phyloP scores from a whole-genome alignment of 306 rosid species.

The Hippophae rhamnoides region DNA sequence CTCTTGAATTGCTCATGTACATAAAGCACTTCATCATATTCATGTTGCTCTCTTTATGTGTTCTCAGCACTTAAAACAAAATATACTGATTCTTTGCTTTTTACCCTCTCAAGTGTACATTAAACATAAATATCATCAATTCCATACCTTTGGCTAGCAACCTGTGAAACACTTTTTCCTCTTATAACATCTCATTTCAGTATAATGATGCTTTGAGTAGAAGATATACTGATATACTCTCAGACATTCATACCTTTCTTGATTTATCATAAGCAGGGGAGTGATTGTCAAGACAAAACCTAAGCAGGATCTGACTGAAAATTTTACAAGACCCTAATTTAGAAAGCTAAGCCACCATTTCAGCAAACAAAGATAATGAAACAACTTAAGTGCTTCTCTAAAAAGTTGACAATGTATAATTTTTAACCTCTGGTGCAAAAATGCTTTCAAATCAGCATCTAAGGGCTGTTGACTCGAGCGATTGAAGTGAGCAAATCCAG shows the following conservation, averaged over 20 bases:
- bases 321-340: conserved; percentile 11
- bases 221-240: too few species aligned
- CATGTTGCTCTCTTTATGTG: too few species aligned
- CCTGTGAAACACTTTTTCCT: too few species aligned
- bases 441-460: conserved; percentile 33
- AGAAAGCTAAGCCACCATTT: conserved; percentile 10
- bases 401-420: background rate
- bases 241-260: conserved; percentile 1
- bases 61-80: too few species aligned
- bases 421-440: conserved; percentile 51
- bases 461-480: conserved; percentile 49
- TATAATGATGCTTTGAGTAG: too few species aligned
- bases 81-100: too few species aligned
- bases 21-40: too few species aligned
- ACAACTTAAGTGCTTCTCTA: conserved; percentile 4
- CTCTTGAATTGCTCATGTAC: too few species aligned
- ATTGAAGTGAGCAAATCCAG: conserved; percentile 58
- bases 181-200: too few species aligned
- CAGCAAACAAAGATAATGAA: conserved; percentile 5
- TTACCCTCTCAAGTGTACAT: too few species aligned
- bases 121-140: too few species aligned
- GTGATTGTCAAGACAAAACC: conserved; percentile 51
- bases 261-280: conserved; percentile 58
- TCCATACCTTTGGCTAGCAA: too few species aligned
- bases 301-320: conserved; percentile 49